These are phyloP conservation scores for Uronychia binucleata DNA, from an alignment of 73 alveolate species.

Conservation along the genomic window DNA sequence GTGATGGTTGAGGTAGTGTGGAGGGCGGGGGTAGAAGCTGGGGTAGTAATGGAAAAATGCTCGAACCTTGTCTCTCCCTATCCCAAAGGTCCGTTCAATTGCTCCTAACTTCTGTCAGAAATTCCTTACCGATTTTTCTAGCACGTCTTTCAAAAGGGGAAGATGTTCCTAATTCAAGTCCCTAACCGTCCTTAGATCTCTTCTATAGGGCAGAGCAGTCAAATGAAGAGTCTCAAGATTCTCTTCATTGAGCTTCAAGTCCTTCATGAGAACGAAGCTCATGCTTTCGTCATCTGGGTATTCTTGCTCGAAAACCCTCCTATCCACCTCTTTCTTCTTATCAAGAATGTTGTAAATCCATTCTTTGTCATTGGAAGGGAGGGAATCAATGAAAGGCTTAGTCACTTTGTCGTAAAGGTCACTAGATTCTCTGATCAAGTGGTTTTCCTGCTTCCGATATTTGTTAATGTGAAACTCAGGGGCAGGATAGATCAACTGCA, in stretches of 20 bases:
- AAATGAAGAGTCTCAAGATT: slow-evolving; percentile 35
- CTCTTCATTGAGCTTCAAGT: slow-evolving; percentile 30
- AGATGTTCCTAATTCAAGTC: slow-evolving; percentile 69
- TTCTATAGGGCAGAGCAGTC: slow-evolving; percentile 27
- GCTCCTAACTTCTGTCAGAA: slow-evolving; percentile 5
- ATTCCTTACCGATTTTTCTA: slow-evolving; percentile 29
- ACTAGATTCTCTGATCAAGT: slow-evolving; percentile 16
- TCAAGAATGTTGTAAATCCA: slow-evolving; percentile 44
- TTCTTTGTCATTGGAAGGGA: background rate
- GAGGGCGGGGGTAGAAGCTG: slow-evolving; percentile 71
- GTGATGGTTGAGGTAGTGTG: too few species aligned
- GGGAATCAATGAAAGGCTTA: slow-evolving; percentile 11
- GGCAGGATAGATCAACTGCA: slow-evolving; percentile 44
- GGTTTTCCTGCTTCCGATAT: slow-evolving; percentile 18
- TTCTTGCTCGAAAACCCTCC: background rate
- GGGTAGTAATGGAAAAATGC: slow-evolving; percentile 83
- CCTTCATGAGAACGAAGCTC: slow-evolving; percentile 8
- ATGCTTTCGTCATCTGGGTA: background rate
- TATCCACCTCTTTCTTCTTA: slow-evolving; percentile 22
- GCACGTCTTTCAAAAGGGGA: slow-evolving; percentile 55
- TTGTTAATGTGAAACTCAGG: slow-evolving; percentile 29
- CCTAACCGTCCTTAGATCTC: slow-evolving; percentile 36
- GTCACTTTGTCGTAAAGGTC: slow-evolving; percentile 29
- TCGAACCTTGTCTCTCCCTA: slow-evolving; percentile 39
- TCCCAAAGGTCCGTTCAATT: slow-evolving; percentile 49